Evolutionary conservation across 2,329 filamentous ascomycete species (phyloP).

Genomic region (Beauveria sp.): DNA sequence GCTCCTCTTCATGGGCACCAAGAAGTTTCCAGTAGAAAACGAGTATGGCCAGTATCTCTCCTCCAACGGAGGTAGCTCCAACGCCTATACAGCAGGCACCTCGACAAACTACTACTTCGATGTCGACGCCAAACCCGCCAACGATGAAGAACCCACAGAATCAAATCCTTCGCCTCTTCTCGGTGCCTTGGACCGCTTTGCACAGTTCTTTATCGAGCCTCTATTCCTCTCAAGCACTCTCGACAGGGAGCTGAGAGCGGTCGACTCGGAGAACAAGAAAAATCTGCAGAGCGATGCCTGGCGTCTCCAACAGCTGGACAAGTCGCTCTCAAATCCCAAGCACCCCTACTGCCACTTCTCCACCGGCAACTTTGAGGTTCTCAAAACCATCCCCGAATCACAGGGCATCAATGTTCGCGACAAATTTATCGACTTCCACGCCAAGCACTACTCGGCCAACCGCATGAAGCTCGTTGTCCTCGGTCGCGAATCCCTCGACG

Average conservation of each 20-base stretch:
- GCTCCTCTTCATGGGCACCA: constrained; percentile 95
- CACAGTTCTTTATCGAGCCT: constrained; percentile 87
- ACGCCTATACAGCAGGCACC: constrained; percentile 87
- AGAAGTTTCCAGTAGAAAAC: constrained; percentile 95
- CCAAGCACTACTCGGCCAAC: constrained; percentile 85
- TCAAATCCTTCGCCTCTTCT: constrained; percentile 56
- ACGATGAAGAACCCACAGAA: constrained; percentile 47
- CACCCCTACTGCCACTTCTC: constrained; percentile 91
- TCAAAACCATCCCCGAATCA: constrained; percentile 74
- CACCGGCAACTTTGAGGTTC: constrained; percentile 78
- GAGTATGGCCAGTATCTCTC: constrained; percentile 92
- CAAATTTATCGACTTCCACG: constrained; percentile 89
- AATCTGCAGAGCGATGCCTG: constrained; percentile 87
- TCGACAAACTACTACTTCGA: constrained; percentile 99
- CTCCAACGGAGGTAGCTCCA: constrained; percentile 82
- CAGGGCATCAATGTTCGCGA: constrained; percentile 77
- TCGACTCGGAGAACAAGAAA: constrained; percentile 97
- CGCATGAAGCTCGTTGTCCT: constrained; percentile 87
- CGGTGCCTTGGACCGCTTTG: constrained; percentile 82
- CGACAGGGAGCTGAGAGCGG: constrained; percentile 78
- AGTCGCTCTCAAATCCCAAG: constrained; percentile 76
- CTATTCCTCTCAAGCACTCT: constrained; percentile 79
- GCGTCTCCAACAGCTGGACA: constrained; percentile 81
- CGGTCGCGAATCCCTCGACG: constrained; percentile 72
- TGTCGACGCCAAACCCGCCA: constrained; percentile 70